Percentiles rank a stretch among this genome's conserved stretches.
phyloP scores from a whole-genome alignment of 2,329 filamentous ascomycete genomes.

The Magnaporthiopsis rhizophila region DNA sequence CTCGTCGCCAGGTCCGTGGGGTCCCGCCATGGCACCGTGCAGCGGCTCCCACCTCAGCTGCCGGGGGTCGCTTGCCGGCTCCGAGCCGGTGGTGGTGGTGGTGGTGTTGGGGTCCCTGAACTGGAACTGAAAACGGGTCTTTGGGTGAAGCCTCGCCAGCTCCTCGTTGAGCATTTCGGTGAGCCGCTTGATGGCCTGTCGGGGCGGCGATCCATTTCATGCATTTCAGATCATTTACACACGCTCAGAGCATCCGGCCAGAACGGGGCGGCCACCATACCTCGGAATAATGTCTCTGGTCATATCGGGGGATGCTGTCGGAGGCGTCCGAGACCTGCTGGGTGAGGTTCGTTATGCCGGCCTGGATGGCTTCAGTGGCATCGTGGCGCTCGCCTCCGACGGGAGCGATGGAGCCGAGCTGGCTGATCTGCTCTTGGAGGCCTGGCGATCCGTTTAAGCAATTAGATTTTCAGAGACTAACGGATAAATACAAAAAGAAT shows the following conservation, averaged over 20 bases:
- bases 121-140: constrained; percentile 71
- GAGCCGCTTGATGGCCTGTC: constrained; percentile 68
- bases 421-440: constrained; percentile 67
- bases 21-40: not conserved
- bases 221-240: not conserved
- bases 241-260: not conserved
- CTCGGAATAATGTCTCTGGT: constrained; percentile 78
- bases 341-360: constrained; percentile 71
- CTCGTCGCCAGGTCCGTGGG: constrained; percentile 2
- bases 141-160: constrained; percentile 60
- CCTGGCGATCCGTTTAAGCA: constrained; percentile 35
- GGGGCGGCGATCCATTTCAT: too few species aligned
- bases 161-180: constrained; percentile 70
- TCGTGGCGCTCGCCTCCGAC: constrained; percentile 70
- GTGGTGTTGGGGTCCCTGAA: constrained; percentile 10
- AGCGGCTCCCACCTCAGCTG: constrained; percentile 17
- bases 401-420: constrained; percentile 53
- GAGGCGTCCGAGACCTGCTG: constrained; percentile 79
- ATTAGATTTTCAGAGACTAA: not conserved
- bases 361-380: constrained; percentile 72
- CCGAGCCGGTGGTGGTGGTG: constrained; percentile 13
- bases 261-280: constrained; percentile 31
- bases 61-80: constrained; percentile 34
- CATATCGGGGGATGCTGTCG: constrained; percentile 77
- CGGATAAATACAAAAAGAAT: too few species aligned